Evolutionary conservation across 2,329 filamentous ascomycete genomes (phyloP), one percentile per base, ranked within the genome.

Genomic region (Venturia carpophila): DNA sequence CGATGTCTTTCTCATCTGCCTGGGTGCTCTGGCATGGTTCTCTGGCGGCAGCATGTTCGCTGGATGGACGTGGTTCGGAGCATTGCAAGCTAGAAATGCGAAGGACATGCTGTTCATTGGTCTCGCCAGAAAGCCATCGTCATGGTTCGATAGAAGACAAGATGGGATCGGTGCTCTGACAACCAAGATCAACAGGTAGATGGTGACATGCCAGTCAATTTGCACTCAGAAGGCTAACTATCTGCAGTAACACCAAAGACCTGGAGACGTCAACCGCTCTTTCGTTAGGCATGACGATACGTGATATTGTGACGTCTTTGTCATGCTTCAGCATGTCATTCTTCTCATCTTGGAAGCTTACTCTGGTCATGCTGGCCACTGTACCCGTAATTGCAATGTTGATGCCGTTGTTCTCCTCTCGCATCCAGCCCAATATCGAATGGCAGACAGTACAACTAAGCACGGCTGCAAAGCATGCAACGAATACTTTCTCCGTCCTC

Each of bases 291-390:
- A 83, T 88, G 56, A 74, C 89, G 0, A 71, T 89, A 9, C 83
- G 86, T 66, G 86, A 89, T 67, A 69, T 84, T 0, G 79, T 89
- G n/a, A 85, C 87, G 3, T 82, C 86, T 0, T 41, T 87, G 5
- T 83, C 84, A 5, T 88, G 89, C 10, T 76, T 96, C 1, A 79
- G 77, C 0, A 79, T 97, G 1, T 91, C 92, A 0, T 82, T 97
- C 39, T 88, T 85, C 72, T 88, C 84, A 70, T 94, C 90, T 0
- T 97, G 90, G 91, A 87, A 87, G 67, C 80, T 97, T 19, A 92
- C 92, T 0, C 78, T 96, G 0, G 86, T 95, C 2, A 87, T 93
- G 13, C 78, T 96, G 3, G 83, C 88, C 0, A 88, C 86, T n/a
- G 21, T 58, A 17, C 65, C 65, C 15, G 10, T 66, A 13, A 63